phyloP scores from a whole-genome alignment of 2,329 filamentous ascomycete species.

The Arachnomyces sp. region DNA sequence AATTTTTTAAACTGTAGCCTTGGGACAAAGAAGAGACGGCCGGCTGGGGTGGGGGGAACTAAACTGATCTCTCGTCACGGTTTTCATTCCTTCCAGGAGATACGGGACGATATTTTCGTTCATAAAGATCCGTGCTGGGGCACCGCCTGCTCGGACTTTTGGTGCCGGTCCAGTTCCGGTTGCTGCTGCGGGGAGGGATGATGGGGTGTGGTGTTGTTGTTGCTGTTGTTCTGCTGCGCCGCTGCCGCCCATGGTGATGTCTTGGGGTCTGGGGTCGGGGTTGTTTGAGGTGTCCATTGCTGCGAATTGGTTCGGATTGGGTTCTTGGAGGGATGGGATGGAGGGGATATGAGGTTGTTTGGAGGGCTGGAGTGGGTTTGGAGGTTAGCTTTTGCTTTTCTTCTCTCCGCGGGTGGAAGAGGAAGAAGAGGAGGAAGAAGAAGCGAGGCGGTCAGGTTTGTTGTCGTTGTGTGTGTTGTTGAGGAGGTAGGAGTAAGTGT shows the following conservation, averaged over 20 bases:
- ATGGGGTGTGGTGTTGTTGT: conserved; percentile 15
- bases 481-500: too few relatives aligned
- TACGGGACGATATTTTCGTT: conserved; percentile 63
- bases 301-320: conserved; percentile 1
- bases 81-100: conserved; percentile 68
- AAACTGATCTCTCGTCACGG: conserved; percentile 62
- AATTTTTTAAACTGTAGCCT: conserved; percentile 2
- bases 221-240: conserved; percentile 17
- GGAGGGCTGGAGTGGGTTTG: neutral
- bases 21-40: neutral
- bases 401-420: too few relatives aligned
- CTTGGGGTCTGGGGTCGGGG: conserved; percentile 4
- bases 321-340: conserved; percentile 3
- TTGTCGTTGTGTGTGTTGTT: too few relatives aligned
- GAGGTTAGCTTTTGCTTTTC: neutral
- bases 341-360: conserved; percentile 2
- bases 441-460: too few relatives aligned
- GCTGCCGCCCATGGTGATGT: conserved; percentile 6
- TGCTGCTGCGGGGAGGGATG: conserved; percentile 37
- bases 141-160: conserved; percentile 58
- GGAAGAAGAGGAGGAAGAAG: too few relatives aligned
- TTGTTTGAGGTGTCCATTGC: conserved; percentile 13
- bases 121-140: conserved; percentile 62
- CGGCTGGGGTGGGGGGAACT: neutral
- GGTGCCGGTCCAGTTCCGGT: conserved; percentile 11